Percentiles rank a stretch among this genome's conserved stretches.
phyloP scores from a whole-genome alignment of 345 rosid species.

The Dipteronia sinensis region DNA sequence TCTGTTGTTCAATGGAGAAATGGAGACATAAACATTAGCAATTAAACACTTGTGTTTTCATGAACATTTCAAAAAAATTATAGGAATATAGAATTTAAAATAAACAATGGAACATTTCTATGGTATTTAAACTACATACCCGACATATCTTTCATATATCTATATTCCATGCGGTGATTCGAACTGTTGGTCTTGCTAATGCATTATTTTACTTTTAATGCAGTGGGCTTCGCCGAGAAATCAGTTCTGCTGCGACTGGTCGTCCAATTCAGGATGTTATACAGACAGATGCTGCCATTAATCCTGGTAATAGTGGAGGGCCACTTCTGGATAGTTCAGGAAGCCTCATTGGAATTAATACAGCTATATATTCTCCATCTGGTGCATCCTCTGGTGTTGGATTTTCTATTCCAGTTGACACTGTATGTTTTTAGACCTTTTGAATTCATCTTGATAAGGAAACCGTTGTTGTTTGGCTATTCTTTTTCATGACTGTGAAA shows the following conservation, averaged over 20 bases:
- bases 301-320: conserved; percentile 98
- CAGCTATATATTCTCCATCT: conserved; percentile 97
- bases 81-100: not conserved
- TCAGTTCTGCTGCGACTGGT: conserved; percentile 97
- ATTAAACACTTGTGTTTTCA: not conserved
- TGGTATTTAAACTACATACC: not conserved
- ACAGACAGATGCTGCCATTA: conserved; percentile 98
- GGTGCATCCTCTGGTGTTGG: conserved; percentile 99
- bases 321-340: conserved; percentile 97
- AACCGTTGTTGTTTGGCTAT: not conserved
- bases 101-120: not conserved
- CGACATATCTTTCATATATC: not conserved
- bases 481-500: not conserved
- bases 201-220: conserved; percentile 22
- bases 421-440: conserved; percentile 54
- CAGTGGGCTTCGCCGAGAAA: conserved; percentile 94
- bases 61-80: not conserved
- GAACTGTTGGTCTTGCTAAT: conserved; percentile 16
- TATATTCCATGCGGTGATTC: not conserved
- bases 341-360: conserved; percentile 86
- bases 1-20: too few species aligned
- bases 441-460: conserved; percentile 10
- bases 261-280: conserved; percentile 99
- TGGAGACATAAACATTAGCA: not conserved
- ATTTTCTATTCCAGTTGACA: conserved; percentile 96